Percentiles rank a stretch among this genome's conserved stretches.
phyloP scores from a whole-genome alignment of 73 alveolate genomes.

The Tetrahymena elliotti region DNA sequence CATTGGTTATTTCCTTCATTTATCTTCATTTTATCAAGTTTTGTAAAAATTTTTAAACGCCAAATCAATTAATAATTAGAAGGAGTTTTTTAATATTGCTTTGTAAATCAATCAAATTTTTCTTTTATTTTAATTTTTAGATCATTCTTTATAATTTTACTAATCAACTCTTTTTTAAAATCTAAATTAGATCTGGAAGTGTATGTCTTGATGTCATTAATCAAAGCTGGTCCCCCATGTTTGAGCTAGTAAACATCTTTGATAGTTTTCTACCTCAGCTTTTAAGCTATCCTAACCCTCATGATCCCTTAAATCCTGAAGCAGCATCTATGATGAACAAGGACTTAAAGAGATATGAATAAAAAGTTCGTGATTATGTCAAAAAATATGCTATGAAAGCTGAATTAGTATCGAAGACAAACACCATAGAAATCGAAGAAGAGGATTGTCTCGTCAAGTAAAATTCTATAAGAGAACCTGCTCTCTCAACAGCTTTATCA shows the following conservation, averaged over 20 bases:
- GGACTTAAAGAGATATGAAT: constrained; percentile 60
- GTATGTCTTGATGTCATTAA: constrained; percentile 92
- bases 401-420: background rate
- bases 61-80: background rate
- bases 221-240: constrained; percentile 94
- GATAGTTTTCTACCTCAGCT: constrained; percentile 89
- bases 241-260: constrained; percentile 81
- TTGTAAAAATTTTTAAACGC: background rate
- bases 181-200: constrained; percentile 68
- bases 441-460: background rate
- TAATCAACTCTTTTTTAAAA: background rate
- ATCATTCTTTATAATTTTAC: background rate
- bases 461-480: background rate
- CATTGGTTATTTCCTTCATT: background rate
- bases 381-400: constrained; percentile 58
- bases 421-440: background rate
- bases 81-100: background rate
- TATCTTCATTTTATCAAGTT: background rate
- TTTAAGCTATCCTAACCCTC: constrained; percentile 92
- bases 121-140: background rate
- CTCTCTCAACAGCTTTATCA: background rate
- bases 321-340: constrained; percentile 82
- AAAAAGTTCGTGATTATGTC: constrained; percentile 65
- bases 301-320: constrained; percentile 92
- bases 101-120: background rate